Conservation (phyloP, 2,329 filamentous ascomycete genomes). For the Fragosphaeria purpurea region DNA sequence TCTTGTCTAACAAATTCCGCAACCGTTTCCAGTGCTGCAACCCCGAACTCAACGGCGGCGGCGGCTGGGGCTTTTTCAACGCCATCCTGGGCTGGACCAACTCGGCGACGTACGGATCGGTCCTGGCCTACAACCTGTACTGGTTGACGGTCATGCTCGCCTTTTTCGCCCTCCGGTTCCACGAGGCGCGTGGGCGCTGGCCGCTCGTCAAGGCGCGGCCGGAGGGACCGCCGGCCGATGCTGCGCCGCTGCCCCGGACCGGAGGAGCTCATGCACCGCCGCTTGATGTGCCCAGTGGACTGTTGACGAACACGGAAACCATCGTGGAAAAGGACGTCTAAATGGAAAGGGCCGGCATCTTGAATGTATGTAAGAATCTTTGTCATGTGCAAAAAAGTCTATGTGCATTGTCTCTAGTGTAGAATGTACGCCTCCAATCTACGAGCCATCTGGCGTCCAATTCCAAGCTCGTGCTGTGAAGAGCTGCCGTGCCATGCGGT, state of each 20-base stretch:
- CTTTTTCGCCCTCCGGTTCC: neutral
- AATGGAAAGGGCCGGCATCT: too few species aligned
- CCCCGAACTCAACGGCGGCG: conserved; percentile 53
- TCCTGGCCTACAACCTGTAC: conserved; percentile 80
- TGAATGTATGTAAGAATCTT: too few species aligned
- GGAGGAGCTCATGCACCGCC: neutral
- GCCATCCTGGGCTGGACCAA: conserved; percentile 79
- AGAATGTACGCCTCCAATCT: too few species aligned
- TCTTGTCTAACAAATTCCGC: neutral
- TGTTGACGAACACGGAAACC: too few species aligned
- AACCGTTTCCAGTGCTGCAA: conserved; percentile 54
- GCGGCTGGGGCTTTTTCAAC: conserved; percentile 81
- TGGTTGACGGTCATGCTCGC: conserved; percentile 56
- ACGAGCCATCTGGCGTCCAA: conserved; percentile 43
- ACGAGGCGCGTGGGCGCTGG: neutral
- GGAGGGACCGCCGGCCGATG: too few species aligned
- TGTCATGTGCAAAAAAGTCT: too few species aligned
- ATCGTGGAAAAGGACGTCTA: too few species aligned
- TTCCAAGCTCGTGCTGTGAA: conserved; percentile 50
- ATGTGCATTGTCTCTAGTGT: too few species aligned
- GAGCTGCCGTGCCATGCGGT: conserved; percentile 40
- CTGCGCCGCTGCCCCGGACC: too few species aligned
- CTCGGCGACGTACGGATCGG: conserved; percentile 75
- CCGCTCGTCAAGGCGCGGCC: neutral
- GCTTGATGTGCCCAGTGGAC: neutral